Conservation (phyloP, 352 stramenopile species). For the Phytophthora crassamura region DNA sequence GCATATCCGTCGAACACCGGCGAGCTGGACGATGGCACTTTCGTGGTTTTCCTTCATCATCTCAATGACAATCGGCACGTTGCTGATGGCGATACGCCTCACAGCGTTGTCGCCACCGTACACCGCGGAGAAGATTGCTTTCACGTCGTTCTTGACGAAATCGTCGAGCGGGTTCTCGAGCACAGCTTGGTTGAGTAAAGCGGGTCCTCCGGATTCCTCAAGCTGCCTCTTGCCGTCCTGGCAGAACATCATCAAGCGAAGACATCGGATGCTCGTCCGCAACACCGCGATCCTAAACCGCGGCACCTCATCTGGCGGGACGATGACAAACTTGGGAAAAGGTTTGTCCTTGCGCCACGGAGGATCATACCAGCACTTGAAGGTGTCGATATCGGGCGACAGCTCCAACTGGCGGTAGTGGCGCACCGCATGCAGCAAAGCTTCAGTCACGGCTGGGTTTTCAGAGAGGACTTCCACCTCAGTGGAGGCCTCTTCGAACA, state of each 20-base stretch:
- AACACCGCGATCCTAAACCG: slow-evolving; percentile 65
- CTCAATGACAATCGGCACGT: slow-evolving; percentile 60
- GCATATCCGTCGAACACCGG: slow-evolving; percentile 59
- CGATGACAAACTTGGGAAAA: slow-evolving; percentile 56
- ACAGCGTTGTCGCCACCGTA: slow-evolving; percentile 78
- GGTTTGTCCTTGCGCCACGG: slow-evolving; percentile 55
- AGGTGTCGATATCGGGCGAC: slow-evolving; percentile 62
- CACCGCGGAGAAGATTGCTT: slow-evolving; percentile 72
- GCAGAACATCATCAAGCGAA: slow-evolving; percentile 68
- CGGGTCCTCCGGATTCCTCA: slow-evolving; percentile 45
- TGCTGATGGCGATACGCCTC: slow-evolving; percentile 63
- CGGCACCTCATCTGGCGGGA: slow-evolving; percentile 51
- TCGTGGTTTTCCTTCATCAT: slow-evolving; percentile 70
- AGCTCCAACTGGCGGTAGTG: slow-evolving; percentile 50
- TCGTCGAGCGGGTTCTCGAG: slow-evolving; percentile 69
- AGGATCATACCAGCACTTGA: slow-evolving; percentile 62
- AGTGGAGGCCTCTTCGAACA: slow-evolving; percentile 74
- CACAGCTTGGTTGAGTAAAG: slow-evolving; percentile 62
- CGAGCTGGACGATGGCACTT: slow-evolving; percentile 69
- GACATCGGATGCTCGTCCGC: slow-evolving; percentile 63
- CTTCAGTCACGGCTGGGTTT: slow-evolving; percentile 52
- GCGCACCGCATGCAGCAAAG: slow-evolving; percentile 52
- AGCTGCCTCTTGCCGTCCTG: slow-evolving; percentile 56
- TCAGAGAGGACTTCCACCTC: slow-evolving; percentile 76
- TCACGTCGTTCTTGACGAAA: slow-evolving; percentile 78